Base-by-base conservation (phyloP, 176 grass and related monocot genomes). In the Oryza meyeriana region DNA sequence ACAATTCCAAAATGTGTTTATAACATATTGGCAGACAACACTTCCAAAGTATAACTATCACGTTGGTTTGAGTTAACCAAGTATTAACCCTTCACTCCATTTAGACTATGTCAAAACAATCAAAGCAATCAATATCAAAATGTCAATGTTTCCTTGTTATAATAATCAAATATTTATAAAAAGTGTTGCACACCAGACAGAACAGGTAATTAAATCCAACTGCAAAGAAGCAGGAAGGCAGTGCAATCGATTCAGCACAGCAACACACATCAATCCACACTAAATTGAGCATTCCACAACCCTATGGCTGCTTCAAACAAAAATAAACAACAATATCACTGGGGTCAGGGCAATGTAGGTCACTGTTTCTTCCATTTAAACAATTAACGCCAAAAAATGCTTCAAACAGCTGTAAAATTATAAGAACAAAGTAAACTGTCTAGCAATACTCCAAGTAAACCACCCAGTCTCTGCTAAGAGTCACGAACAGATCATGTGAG, bases 391-490 rank as follows among this genome's bases (percentile, higher is more conserved):
- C 29, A 64, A 12, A 40, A 39, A 69, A 29, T 47, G 24, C 8
- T 74, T 32, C 13, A 44, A 33, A 42, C 8, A 73, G 18, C 18
- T 80, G 42, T 17, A 32, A 14, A 32, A 10, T 18, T 65, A 74
- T 36, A 34, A 35, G 58, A 73, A 64, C 10, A 64, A 81, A 34
- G 12, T 25, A 80, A 78, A 76, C 1, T 59, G 13, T 80, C 62
- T 26, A 20, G 12, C 11, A 81, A 68, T 75, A 20, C 36, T 69
- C 30, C 10, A 75, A 29, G 33, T 42, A 74, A 62, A 26, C 24
- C 36, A 63, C 24, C 33, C 69, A 86, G 29, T 71, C 62, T 81
- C 34, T 22, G 22, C 71, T 44, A 39, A 33, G 47, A 70, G 30
- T 5, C 41, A 78, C 27, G 45, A 1, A 64, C 18, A 85, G 30